Conservation (phyloP, 2,329 filamentous ascomycete genomes). For the Pseudodiploospora longispora region DNA sequence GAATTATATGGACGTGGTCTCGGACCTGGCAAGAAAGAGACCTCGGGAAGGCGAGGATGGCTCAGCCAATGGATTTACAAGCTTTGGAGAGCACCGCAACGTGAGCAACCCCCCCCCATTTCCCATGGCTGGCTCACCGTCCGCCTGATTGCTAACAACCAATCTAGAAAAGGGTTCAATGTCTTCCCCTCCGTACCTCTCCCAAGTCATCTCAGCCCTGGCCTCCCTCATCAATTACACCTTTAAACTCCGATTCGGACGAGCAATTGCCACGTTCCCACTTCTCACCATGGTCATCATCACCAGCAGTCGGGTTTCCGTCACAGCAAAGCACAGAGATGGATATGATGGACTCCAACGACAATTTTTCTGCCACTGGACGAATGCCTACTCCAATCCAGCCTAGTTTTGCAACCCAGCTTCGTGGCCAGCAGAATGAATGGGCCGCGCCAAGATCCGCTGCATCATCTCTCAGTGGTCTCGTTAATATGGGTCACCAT, state of each 20-base stretch:
- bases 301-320: conserved; percentile 11
- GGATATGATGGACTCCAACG: conserved; percentile 41
- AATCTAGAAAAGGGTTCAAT: conserved; percentile 45
- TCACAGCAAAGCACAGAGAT: conserved; percentile 32
- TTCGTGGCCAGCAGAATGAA: conserved; percentile 44
- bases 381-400: conserved; percentile 55
- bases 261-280: conserved; percentile 23
- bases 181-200: conserved; percentile 41
- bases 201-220: conserved; percentile 25
- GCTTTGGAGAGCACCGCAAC: conserved; percentile 43
- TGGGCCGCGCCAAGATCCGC: conserved; percentile 24
- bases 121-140: neutral
- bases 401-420: conserved; percentile 46
- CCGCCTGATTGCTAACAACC: conserved; percentile 12
- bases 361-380: conserved; percentile 21
- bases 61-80: conserved; percentile 25
- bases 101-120: conserved; percentile 24
- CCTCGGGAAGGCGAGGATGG: conserved; percentile 39
- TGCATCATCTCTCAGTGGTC: conserved; percentile 26
- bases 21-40: conserved; percentile 35
- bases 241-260: conserved; percentile 32
- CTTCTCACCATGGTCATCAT: conserved; percentile 25
- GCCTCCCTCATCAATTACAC: conserved; percentile 27
- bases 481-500: conserved; percentile 32
- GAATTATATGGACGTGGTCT: conserved; percentile 21